A percentile compares a stretch with the other conserved stretches of the same genome.
Evolutionary conservation across 352 stramenopile species (phyloP).

Genomic region (Pythium guiyangense): DNA sequence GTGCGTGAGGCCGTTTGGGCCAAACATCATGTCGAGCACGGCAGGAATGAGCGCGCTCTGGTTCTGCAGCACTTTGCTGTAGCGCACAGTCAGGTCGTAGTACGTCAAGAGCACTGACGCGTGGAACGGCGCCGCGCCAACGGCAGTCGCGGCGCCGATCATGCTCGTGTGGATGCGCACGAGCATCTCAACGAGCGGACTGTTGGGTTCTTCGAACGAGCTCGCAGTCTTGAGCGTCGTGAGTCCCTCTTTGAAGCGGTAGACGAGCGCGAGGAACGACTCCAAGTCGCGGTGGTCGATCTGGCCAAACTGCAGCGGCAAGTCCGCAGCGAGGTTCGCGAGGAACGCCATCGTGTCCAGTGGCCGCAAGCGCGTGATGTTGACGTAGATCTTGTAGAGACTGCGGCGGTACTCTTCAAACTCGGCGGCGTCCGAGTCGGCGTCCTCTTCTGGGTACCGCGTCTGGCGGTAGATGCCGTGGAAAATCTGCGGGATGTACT

Average conservation of each 20-base stretch:
- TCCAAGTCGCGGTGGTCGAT: constrained; percentile 62
- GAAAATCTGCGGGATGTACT: constrained; percentile 74
- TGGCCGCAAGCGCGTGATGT: constrained; percentile 71
- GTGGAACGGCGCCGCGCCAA: constrained; percentile 24
- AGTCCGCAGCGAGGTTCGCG: constrained; percentile 48
- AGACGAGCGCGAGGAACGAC: constrained; percentile 77
- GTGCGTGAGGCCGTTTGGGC: constrained; percentile 63
- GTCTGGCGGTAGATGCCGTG: constrained; percentile 83
- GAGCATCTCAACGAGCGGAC: constrained; percentile 60
- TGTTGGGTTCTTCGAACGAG: constrained; percentile 57
- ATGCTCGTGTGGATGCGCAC: constrained; percentile 67
- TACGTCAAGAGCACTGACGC: constrained; percentile 69
- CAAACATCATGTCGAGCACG: constrained; percentile 84
- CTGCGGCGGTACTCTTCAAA: constrained; percentile 84
- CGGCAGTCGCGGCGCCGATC: constrained; percentile 26
- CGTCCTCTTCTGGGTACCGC: constrained; percentile 68
- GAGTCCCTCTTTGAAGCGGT: constrained; percentile 83
- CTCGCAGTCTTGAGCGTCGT: constrained; percentile 54
- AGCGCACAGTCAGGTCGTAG: constrained; percentile 79
- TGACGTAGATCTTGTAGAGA: constrained; percentile 86
- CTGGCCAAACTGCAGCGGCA: constrained; percentile 45
- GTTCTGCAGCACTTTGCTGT: constrained; percentile 67
- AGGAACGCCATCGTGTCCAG: constrained; percentile 69
- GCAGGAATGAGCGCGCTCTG: constrained; percentile 56
- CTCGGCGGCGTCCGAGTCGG: constrained; percentile 71